Evolutionary conservation across 345 rosid species (phyloP).

Genomic region (Citrus inodora): DNA sequence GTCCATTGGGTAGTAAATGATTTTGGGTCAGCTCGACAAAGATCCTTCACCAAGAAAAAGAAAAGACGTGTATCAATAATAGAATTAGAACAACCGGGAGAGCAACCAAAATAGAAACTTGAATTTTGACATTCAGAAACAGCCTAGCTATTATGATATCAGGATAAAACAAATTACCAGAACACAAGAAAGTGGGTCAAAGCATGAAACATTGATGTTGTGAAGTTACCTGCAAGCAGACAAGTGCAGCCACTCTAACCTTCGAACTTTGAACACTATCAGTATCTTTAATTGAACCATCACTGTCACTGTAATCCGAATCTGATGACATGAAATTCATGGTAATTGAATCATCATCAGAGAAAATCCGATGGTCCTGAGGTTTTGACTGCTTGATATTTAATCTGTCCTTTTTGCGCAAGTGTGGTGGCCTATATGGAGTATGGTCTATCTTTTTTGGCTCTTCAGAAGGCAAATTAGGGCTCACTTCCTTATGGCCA

Average conservation of each 20-base stretch:
- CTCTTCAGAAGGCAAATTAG: conserved; percentile 37
- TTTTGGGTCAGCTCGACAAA: conserved; percentile 87
- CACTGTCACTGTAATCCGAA: conserved; percentile 89
- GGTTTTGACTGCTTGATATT: conserved; percentile 35
- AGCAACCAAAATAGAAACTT: not conserved
- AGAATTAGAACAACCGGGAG: not conserved
- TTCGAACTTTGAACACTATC: conserved; percentile 49
- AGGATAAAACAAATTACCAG: not conserved
- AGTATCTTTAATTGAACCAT: conserved; percentile 48
- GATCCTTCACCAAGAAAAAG: conserved; percentile 50
- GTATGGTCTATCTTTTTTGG: conserved; percentile 30
- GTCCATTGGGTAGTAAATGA: conserved; percentile 86
- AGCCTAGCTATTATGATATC: not conserved
- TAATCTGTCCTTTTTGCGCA: conserved; percentile 62
- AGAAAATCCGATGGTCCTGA: conserved; percentile 32
- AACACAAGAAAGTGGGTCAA: conserved; percentile 9
- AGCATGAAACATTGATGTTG: conserved; percentile 5
- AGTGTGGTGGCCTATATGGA: conserved; percentile 90
- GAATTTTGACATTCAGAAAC: not conserved
- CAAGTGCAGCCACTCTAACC: conserved; percentile 79
- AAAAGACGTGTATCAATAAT: not conserved
- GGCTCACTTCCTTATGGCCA: conserved; percentile 35
- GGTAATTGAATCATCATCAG: conserved; percentile 47
- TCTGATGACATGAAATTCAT: conserved; percentile 63
- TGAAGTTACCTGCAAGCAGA: conserved; percentile 68